A percentile compares a stretch with the other conserved stretches of the same genome.
phyloP scores from a whole-genome alignment of 306 rosid genomes.

The Aeschynomene evenia region DNA sequence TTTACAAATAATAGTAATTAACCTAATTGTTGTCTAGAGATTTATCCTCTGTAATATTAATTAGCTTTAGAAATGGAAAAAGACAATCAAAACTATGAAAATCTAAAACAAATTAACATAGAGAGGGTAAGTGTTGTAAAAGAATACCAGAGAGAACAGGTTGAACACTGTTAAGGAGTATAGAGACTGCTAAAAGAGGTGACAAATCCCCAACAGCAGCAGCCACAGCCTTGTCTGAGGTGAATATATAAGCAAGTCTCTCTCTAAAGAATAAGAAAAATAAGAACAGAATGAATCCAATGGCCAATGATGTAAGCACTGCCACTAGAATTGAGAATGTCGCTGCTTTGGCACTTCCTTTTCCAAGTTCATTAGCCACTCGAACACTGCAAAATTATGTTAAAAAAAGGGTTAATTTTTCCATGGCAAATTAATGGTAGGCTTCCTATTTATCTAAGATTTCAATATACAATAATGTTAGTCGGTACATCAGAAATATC shows the following conservation, averaged over 20 bases:
- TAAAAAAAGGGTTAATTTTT: neutral
- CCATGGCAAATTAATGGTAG: no score
- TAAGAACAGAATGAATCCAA: conserved; percentile 41
- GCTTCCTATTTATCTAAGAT: no score
- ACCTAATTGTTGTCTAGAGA: no score
- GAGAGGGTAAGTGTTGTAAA: neutral
- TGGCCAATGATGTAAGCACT: conserved; percentile 34
- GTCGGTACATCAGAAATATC: no score
- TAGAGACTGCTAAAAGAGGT: conserved; percentile 48
- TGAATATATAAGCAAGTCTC: conserved; percentile 51
- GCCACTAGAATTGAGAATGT: conserved; percentile 48
- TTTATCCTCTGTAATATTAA: neutral
- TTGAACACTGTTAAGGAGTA: conserved; percentile 56
- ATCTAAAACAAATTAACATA: neutral
- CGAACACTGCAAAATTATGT: conserved; percentile 43
- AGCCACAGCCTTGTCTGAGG: conserved; percentile 37
- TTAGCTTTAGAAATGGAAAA: neutral
- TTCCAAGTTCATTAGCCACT: conserved; percentile 64
- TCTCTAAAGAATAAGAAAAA: conserved; percentile 46
- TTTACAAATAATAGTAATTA: no score
- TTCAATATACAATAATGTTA: no score
- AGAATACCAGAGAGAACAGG: conserved; percentile 54
- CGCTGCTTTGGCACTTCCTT: conserved; percentile 57
- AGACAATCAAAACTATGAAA: neutral
- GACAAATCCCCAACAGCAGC: conserved; percentile 51